Conservation (phyloP, 2,329 filamentous ascomycete genomes). For the Scedosporium minutisporum region DNA sequence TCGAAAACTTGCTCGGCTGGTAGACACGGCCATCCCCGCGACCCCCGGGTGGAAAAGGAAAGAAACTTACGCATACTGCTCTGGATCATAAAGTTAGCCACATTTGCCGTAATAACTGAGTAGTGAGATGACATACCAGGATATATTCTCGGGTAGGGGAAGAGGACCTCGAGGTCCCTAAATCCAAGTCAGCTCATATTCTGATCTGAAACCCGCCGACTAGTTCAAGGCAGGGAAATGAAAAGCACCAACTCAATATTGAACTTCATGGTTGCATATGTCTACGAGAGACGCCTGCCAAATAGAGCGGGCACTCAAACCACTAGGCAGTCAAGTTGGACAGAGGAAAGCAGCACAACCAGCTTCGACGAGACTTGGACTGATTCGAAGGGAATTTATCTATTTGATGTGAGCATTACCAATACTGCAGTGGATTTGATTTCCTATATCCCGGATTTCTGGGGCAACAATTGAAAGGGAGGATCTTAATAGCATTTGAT, state of each 20-base stretch:
- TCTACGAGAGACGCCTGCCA: neutral
- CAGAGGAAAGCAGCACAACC: no score
- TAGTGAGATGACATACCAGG: constrained; percentile 36
- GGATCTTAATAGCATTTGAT: neutral
- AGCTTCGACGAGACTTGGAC: neutral
- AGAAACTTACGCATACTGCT: constrained; percentile 44
- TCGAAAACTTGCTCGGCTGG: neutral
- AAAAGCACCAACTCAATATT: constrained; percentile 34
- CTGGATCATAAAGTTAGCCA: constrained; percentile 38
- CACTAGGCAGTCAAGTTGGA: neutral
- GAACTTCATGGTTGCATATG: constrained; percentile 34
- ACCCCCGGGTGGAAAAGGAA: no score
- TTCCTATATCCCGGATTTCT: neutral
- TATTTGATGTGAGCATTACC: neutral
- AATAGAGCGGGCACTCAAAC: neutral
- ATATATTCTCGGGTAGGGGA: constrained; percentile 50
- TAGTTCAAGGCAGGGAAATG: neutral
- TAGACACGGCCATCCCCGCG: no score
- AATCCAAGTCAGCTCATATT: neutral
- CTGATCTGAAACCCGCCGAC: neutral
- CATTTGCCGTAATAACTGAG: constrained; percentile 49
- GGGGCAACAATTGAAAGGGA: no score
- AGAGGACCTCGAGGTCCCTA: constrained; percentile 47
- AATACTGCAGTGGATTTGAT: neutral
- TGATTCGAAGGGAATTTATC: neutral